Percentiles rank a stretch among this genome's conserved stretches.
Conservation (phyloP, 106 monocot genomes). For the Posidonia australis region DNA sequence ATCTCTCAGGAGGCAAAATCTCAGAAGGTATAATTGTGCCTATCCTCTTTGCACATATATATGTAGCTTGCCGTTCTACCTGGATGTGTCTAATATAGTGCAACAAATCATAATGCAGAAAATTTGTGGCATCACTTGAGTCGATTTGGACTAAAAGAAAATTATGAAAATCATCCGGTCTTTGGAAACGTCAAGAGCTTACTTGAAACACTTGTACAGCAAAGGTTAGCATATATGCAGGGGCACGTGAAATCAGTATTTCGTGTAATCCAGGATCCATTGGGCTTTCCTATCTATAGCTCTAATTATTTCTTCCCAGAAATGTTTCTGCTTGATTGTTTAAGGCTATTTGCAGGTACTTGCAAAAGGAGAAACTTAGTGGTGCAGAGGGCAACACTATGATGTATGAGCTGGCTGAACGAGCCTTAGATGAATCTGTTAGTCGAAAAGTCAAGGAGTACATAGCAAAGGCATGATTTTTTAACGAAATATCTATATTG, state of each 20-base stretch:
- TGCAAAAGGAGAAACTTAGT: slow-evolving; percentile 77
- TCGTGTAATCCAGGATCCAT: background rate
- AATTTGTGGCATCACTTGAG: slow-evolving; percentile 85
- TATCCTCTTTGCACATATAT: background rate
- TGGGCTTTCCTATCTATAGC: too few relatives aligned
- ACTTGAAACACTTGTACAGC: slow-evolving; percentile 72
- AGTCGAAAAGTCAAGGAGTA: slow-evolving; percentile 43
- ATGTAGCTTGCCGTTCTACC: background rate
- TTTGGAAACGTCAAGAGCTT: slow-evolving; percentile 74
- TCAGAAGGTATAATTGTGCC: slow-evolving; percentile 48
- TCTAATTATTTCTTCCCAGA: background rate
- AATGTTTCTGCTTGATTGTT: background rate
- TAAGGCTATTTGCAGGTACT: slow-evolving; percentile 32
- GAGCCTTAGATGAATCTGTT: slow-evolving; percentile 66
- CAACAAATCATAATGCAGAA: slow-evolving; percentile 27
- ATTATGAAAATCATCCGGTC: slow-evolving; percentile 54
- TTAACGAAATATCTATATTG: too few relatives aligned
- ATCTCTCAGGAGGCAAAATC: slow-evolving; percentile 84
- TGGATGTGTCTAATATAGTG: background rate
- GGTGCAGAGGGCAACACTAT: slow-evolving; percentile 59
- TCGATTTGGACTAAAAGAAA: slow-evolving; percentile 70
- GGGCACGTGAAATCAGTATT: background rate
- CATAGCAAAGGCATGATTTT: slow-evolving; percentile 40
- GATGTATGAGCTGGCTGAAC: slow-evolving; percentile 88
- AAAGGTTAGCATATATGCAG: slow-evolving; percentile 38